Base-by-base conservation (phyloP, 164 flowering plant species). In the Magnolia officinalis region DNA sequence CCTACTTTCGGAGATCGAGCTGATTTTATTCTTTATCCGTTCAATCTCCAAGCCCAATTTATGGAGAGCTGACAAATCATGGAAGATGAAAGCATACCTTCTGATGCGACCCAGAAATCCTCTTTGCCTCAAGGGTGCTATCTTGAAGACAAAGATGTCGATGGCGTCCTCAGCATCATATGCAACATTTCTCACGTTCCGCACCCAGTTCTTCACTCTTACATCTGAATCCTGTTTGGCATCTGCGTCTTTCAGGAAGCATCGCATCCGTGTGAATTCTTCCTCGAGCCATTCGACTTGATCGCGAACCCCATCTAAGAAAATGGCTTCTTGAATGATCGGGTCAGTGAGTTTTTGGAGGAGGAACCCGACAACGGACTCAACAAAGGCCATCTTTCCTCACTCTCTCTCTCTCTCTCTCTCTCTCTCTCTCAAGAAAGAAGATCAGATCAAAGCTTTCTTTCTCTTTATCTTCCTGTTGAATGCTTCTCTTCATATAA, bases 171-270 rank as follows among this genome's bases (percentile, higher is more conserved):
- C 83, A 8, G 73, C 67, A 20, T 73, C 55, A 31, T 70, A 73
- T 2, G 83, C 73, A 31, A 78, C 45, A 0, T 81, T 72, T 50
- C 77, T 77, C 6, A 83, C 45, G 2, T 83, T 72, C 6, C 20
- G 8, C 50, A 81, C 79, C 83, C 80, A 81, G 2, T 74, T 29
- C 37, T 73, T 52, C 9, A 83, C 64, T 1, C 68, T 20, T 21
- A 67, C 71, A n/a, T 81, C 70, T 14, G 16, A 29, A 2, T 71
- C 16, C 45, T 37, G 45, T 37, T 74, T 74, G 37, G 63, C 65
- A 14, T 81, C 83, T 1, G 81, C 83, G 26, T 84, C 85, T 65
- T 72, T 71, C 1, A 87, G 21, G 74, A 85, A 84, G 31, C 82
- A 68, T n/a, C 68, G 74, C 77, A 85, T 82, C 65, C 75, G 14